Percentiles rank a stretch among this genome's conserved stretches.
Evolutionary conservation across 371 early-diverging fungal genomes (phyloP).

Genomic region (Mucor racemosus): DNA sequence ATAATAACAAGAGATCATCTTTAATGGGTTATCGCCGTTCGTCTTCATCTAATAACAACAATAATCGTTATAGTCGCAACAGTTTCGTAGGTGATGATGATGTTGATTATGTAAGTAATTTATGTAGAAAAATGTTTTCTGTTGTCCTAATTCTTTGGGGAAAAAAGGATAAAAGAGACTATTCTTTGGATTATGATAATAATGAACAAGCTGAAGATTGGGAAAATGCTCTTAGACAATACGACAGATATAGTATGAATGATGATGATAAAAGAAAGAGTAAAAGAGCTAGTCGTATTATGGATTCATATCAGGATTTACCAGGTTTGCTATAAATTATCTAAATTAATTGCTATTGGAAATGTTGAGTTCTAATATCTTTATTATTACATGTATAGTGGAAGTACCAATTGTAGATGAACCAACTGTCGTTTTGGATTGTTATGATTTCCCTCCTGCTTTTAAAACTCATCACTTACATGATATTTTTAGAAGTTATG

Average conservation of each 20-base stretch:
- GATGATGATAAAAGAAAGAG: conserved; percentile 36
- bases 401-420: conserved; percentile 48
- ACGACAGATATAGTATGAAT: conserved; percentile 44
- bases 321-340: conserved; percentile 32
- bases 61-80: conserved; percentile 27
- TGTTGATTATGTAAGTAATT: conserved; percentile 25
- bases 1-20: conserved; percentile 19
- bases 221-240: conserved; percentile 52
- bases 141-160: neutral
- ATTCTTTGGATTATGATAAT: conserved; percentile 2
- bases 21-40: conserved; percentile 21
- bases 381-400: conserved; percentile 22
- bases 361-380: neutral
- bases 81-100: conserved; percentile 32
- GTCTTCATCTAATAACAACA: conserved; percentile 5
- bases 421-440: conserved; percentile 54
- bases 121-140: too few species aligned
- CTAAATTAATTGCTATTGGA: neutral
- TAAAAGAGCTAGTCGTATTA: conserved; percentile 45
- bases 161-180: neutral
- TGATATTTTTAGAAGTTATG: conserved; percentile 60
- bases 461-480: conserved; percentile 62
- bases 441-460: conserved; percentile 57
- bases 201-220: conserved; percentile 33
- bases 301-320: conserved; percentile 45